Evolutionary conservation across 1,284 basidiomycete genomes (phyloP).

Genomic region (Melanopsichium pennsylvanicum): DNA sequence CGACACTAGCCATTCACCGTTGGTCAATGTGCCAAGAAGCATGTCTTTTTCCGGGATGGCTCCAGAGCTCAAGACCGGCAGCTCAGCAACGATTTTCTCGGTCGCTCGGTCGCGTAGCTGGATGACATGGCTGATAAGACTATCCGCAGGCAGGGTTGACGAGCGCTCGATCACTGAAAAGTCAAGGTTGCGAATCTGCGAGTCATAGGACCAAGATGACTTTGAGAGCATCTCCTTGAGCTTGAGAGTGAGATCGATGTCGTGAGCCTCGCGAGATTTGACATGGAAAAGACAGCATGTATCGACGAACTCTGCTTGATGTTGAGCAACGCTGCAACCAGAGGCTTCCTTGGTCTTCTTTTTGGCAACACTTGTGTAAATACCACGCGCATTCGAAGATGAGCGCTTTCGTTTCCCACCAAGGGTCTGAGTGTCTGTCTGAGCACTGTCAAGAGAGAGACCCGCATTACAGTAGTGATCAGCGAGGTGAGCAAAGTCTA

Average conservation of each 20-base stretch:
- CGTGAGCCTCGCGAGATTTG: conserved; percentile 12
- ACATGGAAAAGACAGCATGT: conserved; percentile 27
- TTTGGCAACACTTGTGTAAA: background rate
- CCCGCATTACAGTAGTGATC: background rate
- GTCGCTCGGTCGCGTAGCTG: conserved; percentile 1
- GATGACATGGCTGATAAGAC: conserved; percentile 9
- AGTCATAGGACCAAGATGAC: too few relatives aligned
- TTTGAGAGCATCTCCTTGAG: conserved; percentile 20
- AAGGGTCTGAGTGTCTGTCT: background rate
- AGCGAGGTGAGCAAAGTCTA: conserved; percentile 20
- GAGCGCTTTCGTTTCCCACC: background rate
- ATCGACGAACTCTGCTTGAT: conserved; percentile 9
- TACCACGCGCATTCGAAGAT: too few relatives aligned
- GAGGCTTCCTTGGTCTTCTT: background rate
- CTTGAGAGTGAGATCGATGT: conserved; percentile 10
- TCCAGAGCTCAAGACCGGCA: conserved; percentile 15
- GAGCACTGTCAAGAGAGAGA: background rate
- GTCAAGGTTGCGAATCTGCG: too few relatives aligned
- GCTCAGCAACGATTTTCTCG: background rate
- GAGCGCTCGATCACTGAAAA: background rate
- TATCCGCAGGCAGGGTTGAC: background rate
- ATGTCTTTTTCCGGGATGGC: background rate
- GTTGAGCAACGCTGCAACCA: too few relatives aligned
- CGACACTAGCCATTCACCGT: conserved; percentile 30
- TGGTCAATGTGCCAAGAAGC: conserved; percentile 18